Conservation (phyloP, 148 eudicot genomes). For the Rhododendron ovatum region DNA sequence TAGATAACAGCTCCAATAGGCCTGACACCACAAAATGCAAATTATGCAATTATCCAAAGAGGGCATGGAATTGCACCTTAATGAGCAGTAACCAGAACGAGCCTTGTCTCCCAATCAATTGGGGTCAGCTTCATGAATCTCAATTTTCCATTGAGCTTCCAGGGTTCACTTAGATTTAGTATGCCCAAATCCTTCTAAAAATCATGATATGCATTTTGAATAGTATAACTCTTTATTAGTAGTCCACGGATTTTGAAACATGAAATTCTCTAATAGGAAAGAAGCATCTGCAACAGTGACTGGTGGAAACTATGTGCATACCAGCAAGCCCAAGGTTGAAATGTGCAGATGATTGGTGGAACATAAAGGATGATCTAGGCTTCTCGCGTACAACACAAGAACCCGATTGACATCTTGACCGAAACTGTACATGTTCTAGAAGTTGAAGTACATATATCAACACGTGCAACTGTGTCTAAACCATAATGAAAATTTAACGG, state of each 20-base stretch:
- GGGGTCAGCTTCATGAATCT: no score
- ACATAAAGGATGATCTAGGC: neutral
- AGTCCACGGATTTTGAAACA: neutral
- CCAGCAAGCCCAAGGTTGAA: neutral
- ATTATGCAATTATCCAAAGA: neutral
- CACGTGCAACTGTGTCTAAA: neutral
- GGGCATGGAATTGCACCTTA: neutral
- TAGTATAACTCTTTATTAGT: neutral
- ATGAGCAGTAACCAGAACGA: neutral
- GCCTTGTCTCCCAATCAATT: no score
- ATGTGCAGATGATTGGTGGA: neutral
- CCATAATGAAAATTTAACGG: neutral
- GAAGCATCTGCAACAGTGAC: neutral
- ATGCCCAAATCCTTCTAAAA: neutral
- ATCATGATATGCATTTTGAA: neutral
- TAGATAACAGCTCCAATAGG: constrained; percentile 87
- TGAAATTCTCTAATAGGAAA: neutral
- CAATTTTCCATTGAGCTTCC: no score
- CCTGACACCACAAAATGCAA: constrained; percentile 34
- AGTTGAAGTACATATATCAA: neutral
- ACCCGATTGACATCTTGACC: neutral
- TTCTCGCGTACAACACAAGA: neutral
- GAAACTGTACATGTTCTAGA: neutral
- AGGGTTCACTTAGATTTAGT: neutral
- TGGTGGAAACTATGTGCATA: neutral